Conservation (phyloP, 164 flowering plant species). For the Sedum album region DNA sequence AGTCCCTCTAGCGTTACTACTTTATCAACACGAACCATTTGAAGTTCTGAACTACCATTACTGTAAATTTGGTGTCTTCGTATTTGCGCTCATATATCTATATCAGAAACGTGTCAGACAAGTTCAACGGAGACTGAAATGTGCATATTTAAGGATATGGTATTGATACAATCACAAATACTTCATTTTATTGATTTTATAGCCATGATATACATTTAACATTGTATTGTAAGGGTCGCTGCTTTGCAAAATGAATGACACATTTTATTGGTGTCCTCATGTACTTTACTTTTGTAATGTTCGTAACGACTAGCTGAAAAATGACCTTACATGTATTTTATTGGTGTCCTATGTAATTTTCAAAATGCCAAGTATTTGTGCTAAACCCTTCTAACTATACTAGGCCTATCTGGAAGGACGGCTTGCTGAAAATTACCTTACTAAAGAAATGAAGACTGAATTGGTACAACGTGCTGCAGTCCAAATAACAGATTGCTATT, state of each 20-base stretch:
- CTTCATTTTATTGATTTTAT: not conserved
- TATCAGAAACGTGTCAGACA: not conserved
- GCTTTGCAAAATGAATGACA: not conserved
- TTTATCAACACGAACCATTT: too few relatives aligned
- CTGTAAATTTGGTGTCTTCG: not conserved
- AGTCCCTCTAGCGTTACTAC: too few relatives aligned
- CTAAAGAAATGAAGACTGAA: conserved; percentile 37
- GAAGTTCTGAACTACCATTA: too few relatives aligned
- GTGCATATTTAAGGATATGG: not conserved
- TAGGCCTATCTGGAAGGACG: conserved; percentile 79
- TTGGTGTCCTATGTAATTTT: not conserved
- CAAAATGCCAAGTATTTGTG: not conserved
- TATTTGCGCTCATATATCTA: too few relatives aligned
- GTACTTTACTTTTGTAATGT: not conserved
- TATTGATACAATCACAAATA: not conserved
- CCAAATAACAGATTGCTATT: conserved; percentile 63
- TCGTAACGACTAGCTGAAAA: too few relatives aligned
- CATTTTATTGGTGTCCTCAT: not conserved
- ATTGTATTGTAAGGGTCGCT: not conserved
- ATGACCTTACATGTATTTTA: too few relatives aligned
- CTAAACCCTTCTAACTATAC: not conserved
- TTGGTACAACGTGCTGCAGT: conserved; percentile 51
- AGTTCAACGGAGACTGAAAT: not conserved
- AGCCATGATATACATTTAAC: not conserved
- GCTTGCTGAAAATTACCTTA: conserved; percentile 46